These are phyloP conservation scores for Blepharisma undulans DNA, from an alignment of 169 alveolate species.

Conservation along the genomic window DNA sequence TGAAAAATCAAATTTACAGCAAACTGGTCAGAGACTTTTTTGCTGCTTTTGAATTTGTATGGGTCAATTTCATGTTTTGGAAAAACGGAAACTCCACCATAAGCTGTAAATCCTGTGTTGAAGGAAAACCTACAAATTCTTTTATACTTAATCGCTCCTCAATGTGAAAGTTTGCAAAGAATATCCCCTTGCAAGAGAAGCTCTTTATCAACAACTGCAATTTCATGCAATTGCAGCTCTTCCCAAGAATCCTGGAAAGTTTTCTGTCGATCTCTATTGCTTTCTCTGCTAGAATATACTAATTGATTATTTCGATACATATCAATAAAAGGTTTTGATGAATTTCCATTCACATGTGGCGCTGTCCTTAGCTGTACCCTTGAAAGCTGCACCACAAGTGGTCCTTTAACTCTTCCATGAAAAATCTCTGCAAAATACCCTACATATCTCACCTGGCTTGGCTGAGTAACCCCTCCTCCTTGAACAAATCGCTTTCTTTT, in stretches of 20 bases:
- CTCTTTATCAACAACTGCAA: neutral
- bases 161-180: conserved; percentile 45
- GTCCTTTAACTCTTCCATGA: conserved; percentile 39
- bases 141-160: conserved; percentile 44
- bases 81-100: neutral
- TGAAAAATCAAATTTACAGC: conserved; percentile 31
- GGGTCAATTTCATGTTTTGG: neutral
- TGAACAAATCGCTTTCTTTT: conserved; percentile 56
- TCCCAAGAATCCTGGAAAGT: conserved; percentile 23
- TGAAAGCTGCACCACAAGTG: conserved; percentile 37
- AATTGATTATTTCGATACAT: conserved; percentile 40
- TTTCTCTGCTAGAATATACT: conserved; percentile 17
- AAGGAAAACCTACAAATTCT: conserved; percentile 62
- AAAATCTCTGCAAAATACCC: conserved; percentile 62
- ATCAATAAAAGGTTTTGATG: conserved; percentile 67
- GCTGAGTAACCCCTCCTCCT: conserved; percentile 79
- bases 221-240: neutral
- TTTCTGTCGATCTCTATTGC: neutral
- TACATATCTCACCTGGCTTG: conserved; percentile 70
- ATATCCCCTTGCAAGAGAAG: conserved; percentile 59
- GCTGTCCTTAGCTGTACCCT: conserved; percentile 51
- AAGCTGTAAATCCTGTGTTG: conserved; percentile 55
- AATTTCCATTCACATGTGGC: conserved; percentile 57
- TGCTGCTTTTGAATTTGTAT: neutral
- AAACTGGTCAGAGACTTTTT: neutral